Evolutionary conservation across 2,329 filamentous ascomycete species (phyloP).

Genomic region (Ilyonectria destructans): DNA sequence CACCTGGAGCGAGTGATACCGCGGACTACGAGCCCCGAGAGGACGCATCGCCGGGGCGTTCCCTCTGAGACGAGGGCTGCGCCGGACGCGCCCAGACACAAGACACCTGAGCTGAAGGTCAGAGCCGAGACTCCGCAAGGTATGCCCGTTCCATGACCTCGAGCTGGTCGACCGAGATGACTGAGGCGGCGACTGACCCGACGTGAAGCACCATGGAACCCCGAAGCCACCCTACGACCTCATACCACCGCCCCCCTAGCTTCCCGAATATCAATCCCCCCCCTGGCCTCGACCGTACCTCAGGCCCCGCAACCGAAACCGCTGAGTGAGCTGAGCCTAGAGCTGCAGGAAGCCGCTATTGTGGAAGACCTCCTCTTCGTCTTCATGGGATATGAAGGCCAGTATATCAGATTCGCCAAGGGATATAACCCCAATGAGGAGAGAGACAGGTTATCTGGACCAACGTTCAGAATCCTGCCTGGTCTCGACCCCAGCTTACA

Average conservation of each 20-base stretch:
- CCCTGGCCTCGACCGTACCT: constrained; percentile 83
- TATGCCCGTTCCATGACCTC: constrained; percentile 51
- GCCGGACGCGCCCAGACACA: constrained; percentile 59
- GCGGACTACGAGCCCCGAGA: constrained; percentile 73
- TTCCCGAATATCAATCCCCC: constrained; percentile 74
- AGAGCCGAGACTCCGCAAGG: constrained; percentile 67
- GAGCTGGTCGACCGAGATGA: neutral
- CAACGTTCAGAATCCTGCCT: constrained; percentile 83
- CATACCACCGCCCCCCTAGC: constrained; percentile 82
- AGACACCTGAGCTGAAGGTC: constrained; percentile 61
- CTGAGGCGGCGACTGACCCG: constrained; percentile 39
- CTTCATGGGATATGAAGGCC: constrained; percentile 99
- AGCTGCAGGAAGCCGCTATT: constrained; percentile 88
- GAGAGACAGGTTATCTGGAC: constrained; percentile 88
- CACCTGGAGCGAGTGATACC: constrained; percentile 75
- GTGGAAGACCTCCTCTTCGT: constrained; percentile 94
- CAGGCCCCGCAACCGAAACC: constrained; percentile 80
- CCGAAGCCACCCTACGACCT: constrained; percentile 81
- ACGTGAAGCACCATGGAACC: constrained; percentile 77
- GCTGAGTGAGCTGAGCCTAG: constrained; percentile 80
- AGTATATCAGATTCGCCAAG: constrained; percentile 91
- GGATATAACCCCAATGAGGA: constrained; percentile 88
- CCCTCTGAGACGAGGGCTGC: constrained; percentile 56
- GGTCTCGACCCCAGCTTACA: constrained; percentile 93
- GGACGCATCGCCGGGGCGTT: constrained; percentile 63